Evolutionary conservation across 306 rosid genomes (phyloP).

Genomic region (Carpinus viminea): DNA sequence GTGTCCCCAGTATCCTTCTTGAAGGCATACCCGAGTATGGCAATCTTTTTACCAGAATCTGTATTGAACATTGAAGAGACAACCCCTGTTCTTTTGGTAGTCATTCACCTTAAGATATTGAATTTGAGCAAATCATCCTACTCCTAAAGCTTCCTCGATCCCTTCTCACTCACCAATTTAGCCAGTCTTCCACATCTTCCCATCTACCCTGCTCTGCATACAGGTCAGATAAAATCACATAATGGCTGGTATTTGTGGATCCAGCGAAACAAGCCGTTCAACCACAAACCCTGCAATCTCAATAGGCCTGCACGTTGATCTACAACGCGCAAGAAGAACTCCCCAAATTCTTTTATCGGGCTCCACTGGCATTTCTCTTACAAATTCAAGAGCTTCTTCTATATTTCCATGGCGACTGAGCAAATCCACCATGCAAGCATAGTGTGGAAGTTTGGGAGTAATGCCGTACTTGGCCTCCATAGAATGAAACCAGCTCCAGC

Average conservation of each 20-base stretch:
- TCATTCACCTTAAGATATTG: slow-evolving; percentile 57
- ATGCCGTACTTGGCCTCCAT: slow-evolving; percentile 18
- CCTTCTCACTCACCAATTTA: slow-evolving; percentile 14
- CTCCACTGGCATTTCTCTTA: slow-evolving; percentile 18
- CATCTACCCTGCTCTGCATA: slow-evolving; percentile 15
- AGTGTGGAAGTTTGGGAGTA: slow-evolving; percentile 18
- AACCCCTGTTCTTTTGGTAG: slow-evolving; percentile 74
- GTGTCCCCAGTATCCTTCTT: slow-evolving; percentile 87
- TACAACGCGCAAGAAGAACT: slow-evolving; percentile 15
- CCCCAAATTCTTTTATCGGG: slow-evolving; percentile 26
- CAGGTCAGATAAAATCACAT: slow-evolving; percentile 12
- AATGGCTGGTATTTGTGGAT: slow-evolving; percentile 1
- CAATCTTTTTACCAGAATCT: slow-evolving; percentile 73
- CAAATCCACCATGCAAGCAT: slow-evolving; percentile 26
- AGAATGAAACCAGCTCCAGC: slow-evolving; percentile 31
- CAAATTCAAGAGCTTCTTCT: slow-evolving; percentile 27
- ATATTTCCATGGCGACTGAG: slow-evolving; percentile 18
- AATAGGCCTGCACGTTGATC: slow-evolving; percentile 2
- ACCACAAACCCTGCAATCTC: slow-evolving; percentile 25
- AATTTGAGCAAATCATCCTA: slow-evolving; percentile 3
- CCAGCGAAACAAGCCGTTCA: slow-evolving; percentile 12
- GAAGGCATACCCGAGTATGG: slow-evolving; percentile 74
- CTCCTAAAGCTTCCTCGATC: slow-evolving; percentile 7
- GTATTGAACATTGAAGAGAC: slow-evolving; percentile 86
- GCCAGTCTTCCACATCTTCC: slow-evolving; percentile 17